Evolutionary conservation across 495 filamentous ascomycete genomes (phyloP), one percentile per base, ranked within the genome.

Genomic region (Saxispiralis lemnorum): DNA sequence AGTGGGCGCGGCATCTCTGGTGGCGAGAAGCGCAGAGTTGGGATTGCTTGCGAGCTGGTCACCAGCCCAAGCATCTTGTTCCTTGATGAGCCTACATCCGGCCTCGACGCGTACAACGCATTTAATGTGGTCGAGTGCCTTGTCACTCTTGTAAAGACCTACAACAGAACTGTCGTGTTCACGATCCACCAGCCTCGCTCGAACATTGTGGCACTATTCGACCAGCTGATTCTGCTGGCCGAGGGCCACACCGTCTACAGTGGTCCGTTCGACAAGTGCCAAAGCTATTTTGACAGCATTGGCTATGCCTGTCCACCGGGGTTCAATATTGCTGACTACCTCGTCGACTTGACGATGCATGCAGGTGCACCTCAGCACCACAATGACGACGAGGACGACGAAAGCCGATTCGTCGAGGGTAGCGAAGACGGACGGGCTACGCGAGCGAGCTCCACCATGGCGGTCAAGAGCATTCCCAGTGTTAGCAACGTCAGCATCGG

Each of bases 121-220:
- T 96, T 87, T 66, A 96, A 96, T 43, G 88, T 95, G 6, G 77
- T 97, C 19, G 89, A 97, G 59, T 95, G 88, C 52, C 68, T 97
- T 31, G 89, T 97, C 33, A 95, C 81, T 4, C 62, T 97, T 36
- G 89, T 89, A 14, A 93, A 89, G 66, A 88, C 77, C 21, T 96
- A 95, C 66, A 87, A 93, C 57, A 73, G 89, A 37, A 97, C 89
- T 0, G 83, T 97, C 46, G 81, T 97, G 44, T 95, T 97, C 66
- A 97, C 89, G 5, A 97, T 97, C 49, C 89, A 97, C 61, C 89
- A 97, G 51, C 89, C 89, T n/a, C 72, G 93, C 45, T 96, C 89
- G n/a, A 97, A 97, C 54, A 97, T 97, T 51, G 89, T 96, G 21
- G 89, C 89, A n/a, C 70, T 97, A 24, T 97, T 97, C 54, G 92